These are phyloP conservation scores for Aspergillus sp. DNA, from an alignment of 2,329 filamentous ascomycete species.

Conservation along the genomic window DNA sequence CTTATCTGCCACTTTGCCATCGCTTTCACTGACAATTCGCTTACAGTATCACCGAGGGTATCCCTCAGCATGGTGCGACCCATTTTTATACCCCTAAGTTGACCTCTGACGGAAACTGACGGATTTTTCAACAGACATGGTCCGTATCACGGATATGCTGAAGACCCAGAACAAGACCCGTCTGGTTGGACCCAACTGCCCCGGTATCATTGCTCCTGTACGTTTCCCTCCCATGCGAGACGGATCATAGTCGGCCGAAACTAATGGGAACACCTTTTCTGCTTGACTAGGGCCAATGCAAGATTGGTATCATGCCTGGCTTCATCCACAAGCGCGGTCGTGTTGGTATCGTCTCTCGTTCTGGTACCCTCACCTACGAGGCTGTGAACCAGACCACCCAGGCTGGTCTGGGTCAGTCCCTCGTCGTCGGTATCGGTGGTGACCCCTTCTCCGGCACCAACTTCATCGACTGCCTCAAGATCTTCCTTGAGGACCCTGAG, in stretches of 20 bases:
- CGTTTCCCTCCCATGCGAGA: slow-evolving; percentile 19
- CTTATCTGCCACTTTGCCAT: slow-evolving; percentile 7
- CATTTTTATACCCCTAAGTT: neutral
- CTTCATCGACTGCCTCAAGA: slow-evolving; percentile 98
- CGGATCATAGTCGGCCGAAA: neutral
- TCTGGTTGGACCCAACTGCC: slow-evolving; percentile 96
- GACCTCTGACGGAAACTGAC: slow-evolving; percentile 14
- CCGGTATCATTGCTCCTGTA: slow-evolving; percentile 85
- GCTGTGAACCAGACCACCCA: slow-evolving; percentile 99
- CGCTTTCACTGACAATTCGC: slow-evolving; percentile 3
- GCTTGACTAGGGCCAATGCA: slow-evolving; percentile 78
- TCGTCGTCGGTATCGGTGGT: slow-evolving; percentile 96
- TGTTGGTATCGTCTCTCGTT: slow-evolving; percentile 97
- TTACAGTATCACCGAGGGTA: slow-evolving; percentile 83
- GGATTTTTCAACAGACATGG: slow-evolving; percentile 70
- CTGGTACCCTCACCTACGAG: slow-evolving; percentile 98
- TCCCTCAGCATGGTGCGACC: slow-evolving; percentile 84
- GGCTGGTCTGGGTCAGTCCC: slow-evolving; percentile 92
- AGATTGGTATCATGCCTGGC: slow-evolving; percentile 99
- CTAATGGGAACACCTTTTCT: slow-evolving; percentile 10
- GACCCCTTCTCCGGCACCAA: slow-evolving; percentile 99
- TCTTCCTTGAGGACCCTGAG: slow-evolving; percentile 93
- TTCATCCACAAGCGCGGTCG: slow-evolving; percentile 99
- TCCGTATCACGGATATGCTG: slow-evolving; percentile 95
- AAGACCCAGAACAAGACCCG: slow-evolving; percentile 97